phyloP scores from a whole-genome alignment of 805 yeast species.

The Teunomyces tritomae region DNA sequence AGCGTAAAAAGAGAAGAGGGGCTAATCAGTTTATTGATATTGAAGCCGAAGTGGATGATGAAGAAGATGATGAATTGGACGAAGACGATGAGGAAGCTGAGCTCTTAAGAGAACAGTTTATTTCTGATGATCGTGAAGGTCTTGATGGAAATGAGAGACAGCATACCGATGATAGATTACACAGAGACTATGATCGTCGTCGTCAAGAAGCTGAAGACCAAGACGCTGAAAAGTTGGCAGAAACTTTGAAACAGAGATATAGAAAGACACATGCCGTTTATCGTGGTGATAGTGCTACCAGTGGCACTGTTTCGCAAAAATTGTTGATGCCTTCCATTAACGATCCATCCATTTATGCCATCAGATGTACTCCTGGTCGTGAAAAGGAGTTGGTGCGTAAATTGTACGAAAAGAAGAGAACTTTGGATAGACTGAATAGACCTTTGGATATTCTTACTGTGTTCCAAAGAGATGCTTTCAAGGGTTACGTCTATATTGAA shows the following conservation, averaged over 20 bases:
- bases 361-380: constrained; percentile 87
- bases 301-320: constrained; percentile 78
- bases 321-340: constrained; percentile 91
- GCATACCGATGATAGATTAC: constrained; percentile 68
- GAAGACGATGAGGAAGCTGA: constrained; percentile 91
- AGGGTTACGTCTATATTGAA: constrained; percentile 90
- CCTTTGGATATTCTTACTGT: constrained; percentile 86
- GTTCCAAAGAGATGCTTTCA: constrained; percentile 90
- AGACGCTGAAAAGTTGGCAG: constrained; percentile 93
- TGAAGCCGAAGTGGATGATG: constrained; percentile 98
- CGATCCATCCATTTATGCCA: constrained; percentile 95
- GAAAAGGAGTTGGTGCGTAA: constrained; percentile 89
- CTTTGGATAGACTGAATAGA: constrained; percentile 67
- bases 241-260: constrained; percentile 85
- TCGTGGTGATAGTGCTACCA: constrained; percentile 73
- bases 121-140: constrained; percentile 65
- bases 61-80: constrained; percentile 89
- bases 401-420: constrained; percentile 77
- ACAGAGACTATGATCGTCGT: constrained; percentile 86
- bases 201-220: constrained; percentile 85
- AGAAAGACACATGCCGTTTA: constrained; percentile 83
- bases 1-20: constrained; percentile 45
- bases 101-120: constrained; percentile 74
- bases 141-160: constrained; percentile 29
- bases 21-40: constrained; percentile 93